phyloP scores from a whole-genome alignment of 371 early-diverging fungal species.

The Rhizomucor miehei region DNA sequence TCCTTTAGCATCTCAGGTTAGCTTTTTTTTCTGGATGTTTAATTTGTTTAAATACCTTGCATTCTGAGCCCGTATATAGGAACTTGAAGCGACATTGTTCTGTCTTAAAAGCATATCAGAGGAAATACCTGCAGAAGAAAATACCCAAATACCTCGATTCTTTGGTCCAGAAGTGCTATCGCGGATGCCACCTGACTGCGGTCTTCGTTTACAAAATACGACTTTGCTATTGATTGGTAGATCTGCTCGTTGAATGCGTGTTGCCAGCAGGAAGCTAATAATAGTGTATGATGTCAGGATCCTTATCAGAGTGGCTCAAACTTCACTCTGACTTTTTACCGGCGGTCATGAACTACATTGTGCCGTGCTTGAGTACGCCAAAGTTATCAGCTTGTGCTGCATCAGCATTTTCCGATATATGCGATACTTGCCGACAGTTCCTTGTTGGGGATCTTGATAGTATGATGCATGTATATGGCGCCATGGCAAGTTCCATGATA shows the following conservation, averaged over 20 bases:
- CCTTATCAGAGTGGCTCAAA: slow-evolving; percentile 75
- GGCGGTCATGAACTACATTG: slow-evolving; percentile 62
- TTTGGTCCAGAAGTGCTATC: slow-evolving; percentile 60
- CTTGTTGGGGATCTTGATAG: slow-evolving; percentile 61
- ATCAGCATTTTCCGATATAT: slow-evolving; percentile 67
- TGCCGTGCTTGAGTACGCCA: slow-evolving; percentile 58
- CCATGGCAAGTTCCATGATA: slow-evolving; percentile 30
- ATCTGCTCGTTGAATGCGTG: not conserved
- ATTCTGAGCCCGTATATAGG: slow-evolving; percentile 13
- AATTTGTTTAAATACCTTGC: too few relatives aligned
- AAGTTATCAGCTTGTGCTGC: slow-evolving; percentile 65
- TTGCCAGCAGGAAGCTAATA: not conserved
- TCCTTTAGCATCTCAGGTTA: not conserved
- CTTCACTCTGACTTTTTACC: slow-evolving; percentile 59
- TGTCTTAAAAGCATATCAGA: slow-evolving; percentile 70
- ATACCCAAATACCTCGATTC: slow-evolving; percentile 51
- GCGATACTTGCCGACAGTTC: slow-evolving; percentile 69
- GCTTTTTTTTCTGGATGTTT: too few relatives aligned
- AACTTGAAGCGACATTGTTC: slow-evolving; percentile 63
- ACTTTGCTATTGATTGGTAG: slow-evolving; percentile 48
- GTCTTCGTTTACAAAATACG: slow-evolving; percentile 48
- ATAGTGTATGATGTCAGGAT: slow-evolving; percentile 30
- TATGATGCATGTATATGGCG: slow-evolving; percentile 58
- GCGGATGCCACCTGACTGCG: slow-evolving; percentile 34
- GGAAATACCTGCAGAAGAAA: slow-evolving; percentile 57